A percentile compares a stretch with the other conserved stretches of the same genome.
Evolutionary conservation across 2,329 filamentous ascomycete genomes (phyloP).

Genomic region (Pseudomassariella vexata): DNA sequence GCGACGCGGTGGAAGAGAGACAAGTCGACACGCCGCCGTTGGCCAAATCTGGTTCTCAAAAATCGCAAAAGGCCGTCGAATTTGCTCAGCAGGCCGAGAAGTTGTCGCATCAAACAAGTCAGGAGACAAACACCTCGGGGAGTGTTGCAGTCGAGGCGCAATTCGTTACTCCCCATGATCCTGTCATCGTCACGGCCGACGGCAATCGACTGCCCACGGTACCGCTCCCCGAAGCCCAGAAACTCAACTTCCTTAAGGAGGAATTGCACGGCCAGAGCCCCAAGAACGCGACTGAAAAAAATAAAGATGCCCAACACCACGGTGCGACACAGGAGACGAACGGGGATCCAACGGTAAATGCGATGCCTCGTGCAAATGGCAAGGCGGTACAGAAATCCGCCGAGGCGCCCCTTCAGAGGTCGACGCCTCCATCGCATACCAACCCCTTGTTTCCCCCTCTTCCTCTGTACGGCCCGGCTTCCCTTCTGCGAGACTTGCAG

Average conservation of each 20-base stretch:
- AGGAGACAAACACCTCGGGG: constrained; percentile 20
- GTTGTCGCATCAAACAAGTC: constrained; percentile 36
- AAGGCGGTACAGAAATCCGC: constrained; percentile 35
- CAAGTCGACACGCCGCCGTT: too few species aligned
- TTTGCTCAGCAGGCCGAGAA: constrained; percentile 59
- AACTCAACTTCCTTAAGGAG: constrained; percentile 59
- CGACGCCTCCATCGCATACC: constrained; percentile 61
- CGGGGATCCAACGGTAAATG: constrained; percentile 9
- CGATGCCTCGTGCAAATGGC: constrained; percentile 21
- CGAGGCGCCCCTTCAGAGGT: constrained; percentile 37
- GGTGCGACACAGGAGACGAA: constrained; percentile 16
- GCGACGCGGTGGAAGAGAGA: too few species aligned
- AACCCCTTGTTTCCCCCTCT: constrained; percentile 81
- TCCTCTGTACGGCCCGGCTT: constrained; percentile 74
- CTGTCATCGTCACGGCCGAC: constrained; percentile 63
- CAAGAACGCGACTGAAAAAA: constrained; percentile 19
- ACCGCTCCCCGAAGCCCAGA: constrained; percentile 63
- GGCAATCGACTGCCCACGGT: constrained; percentile 63
- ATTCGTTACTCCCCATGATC: constrained; percentile 65
- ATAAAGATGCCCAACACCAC: constrained; percentile 25
- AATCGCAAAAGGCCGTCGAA: constrained; percentile 41
- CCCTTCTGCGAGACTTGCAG: constrained; percentile 58
- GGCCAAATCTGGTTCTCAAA: too few species aligned
- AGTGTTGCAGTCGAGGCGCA: constrained; percentile 56
- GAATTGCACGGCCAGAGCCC: constrained; percentile 28